A percentile compares a stretch with the other conserved stretches of the same genome.
Evolutionary conservation across 2,329 filamentous ascomycete genomes (phyloP).

Genomic region (Colletotrichum simmondsii): DNA sequence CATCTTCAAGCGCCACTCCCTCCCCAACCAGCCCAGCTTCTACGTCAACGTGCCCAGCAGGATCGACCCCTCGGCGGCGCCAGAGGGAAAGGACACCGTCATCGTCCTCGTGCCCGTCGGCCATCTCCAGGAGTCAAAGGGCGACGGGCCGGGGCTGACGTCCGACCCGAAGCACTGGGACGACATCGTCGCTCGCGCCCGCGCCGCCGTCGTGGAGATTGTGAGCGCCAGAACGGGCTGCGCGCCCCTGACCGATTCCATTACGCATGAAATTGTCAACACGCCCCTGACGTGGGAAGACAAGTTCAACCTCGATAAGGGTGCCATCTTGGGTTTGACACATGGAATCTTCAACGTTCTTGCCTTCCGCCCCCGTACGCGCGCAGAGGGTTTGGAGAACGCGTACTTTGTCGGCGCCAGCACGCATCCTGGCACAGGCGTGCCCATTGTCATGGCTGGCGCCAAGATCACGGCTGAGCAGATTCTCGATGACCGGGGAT

Average conservation of each 20-base stretch:
- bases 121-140: slow-evolving; percentile 66
- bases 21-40: slow-evolving; percentile 77
- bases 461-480: slow-evolving; percentile 67
- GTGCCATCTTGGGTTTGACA: slow-evolving; percentile 77
- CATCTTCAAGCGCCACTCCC: slow-evolving; percentile 76
- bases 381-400: slow-evolving; percentile 58
- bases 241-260: slow-evolving; percentile 54
- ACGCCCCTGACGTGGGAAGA: slow-evolving; percentile 73
- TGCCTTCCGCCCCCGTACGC: slow-evolving; percentile 71
- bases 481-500: slow-evolving; percentile 48
- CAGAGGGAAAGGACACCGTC: slow-evolving; percentile 71
- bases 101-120: slow-evolving; percentile 80
- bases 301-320: slow-evolving; percentile 79
- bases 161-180: slow-evolving; percentile 67
- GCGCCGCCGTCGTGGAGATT: slow-evolving; percentile 69
- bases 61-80: slow-evolving; percentile 75
- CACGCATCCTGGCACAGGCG: slow-evolving; percentile 80
- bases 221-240: slow-evolving; percentile 70
- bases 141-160: slow-evolving; percentile 44
- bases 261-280: slow-evolving; percentile 73
- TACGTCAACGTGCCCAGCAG: slow-evolving; percentile 82
- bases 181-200: slow-evolving; percentile 67
- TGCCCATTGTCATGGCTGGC: slow-evolving; percentile 78
- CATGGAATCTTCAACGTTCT: slow-evolving; percentile 82
- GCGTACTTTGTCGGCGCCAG: slow-evolving; percentile 81